Conservation (phyloP, 805 yeast genomes). For the Ogataea henricii region DNA sequence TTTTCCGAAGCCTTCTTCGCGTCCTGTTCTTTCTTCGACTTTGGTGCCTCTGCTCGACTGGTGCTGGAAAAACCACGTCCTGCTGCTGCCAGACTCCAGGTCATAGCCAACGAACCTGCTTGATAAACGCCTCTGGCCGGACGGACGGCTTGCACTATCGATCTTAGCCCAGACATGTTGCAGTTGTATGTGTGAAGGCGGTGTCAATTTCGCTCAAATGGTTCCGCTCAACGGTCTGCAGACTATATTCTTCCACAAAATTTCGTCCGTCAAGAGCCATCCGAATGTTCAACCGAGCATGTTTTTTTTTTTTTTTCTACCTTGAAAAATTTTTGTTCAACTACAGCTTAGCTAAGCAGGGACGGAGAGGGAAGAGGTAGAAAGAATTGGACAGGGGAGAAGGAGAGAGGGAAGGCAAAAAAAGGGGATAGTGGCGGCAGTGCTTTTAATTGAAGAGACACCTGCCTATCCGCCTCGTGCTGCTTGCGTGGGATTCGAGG, state of each 20-base stretch:
- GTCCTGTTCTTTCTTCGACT: conserved; percentile 28
- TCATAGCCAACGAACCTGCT: background rate
- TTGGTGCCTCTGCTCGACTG: conserved; percentile 23
- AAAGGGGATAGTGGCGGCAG: no score
- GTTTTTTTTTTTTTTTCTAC: background rate
- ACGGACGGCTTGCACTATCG: conserved; percentile 7
- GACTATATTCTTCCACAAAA: background rate
- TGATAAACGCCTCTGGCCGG: background rate
- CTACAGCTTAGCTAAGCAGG: background rate
- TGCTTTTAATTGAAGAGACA: no score
- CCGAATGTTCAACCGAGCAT: background rate
- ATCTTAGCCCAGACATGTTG: conserved; percentile 2
- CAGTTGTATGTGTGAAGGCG: background rate
- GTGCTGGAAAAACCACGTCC: conserved; percentile 8
- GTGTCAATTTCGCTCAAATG: background rate
- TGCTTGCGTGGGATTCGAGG: no score
- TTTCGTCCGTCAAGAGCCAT: background rate
- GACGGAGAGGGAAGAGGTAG: background rate
- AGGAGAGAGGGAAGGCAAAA: no score
- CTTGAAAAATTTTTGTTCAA: background rate
- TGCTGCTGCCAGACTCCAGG: conserved; percentile 2
- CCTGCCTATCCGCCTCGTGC: no score
- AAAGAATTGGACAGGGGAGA: background rate
- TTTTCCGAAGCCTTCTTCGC: conserved; percentile 30
- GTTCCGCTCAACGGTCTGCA: background rate